Base-by-base conservation (phyloP, 1,284 basidiomycete genomes). In the Cutaneotrichosporon sp. region DNA sequence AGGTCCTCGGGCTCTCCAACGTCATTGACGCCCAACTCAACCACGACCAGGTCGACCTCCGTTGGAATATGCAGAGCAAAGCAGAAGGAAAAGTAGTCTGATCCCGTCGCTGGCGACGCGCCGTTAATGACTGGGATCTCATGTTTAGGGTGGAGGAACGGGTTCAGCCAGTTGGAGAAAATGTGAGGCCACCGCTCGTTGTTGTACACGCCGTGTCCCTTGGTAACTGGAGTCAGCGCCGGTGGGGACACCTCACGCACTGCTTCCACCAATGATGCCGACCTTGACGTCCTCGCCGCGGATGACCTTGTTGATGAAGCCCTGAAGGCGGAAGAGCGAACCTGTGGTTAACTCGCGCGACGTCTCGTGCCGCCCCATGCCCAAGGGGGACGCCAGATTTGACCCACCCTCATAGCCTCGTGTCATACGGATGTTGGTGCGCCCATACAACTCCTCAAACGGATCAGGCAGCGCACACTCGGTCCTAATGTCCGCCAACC, bases 21-120 rank as follows among this genome's bases (percentile, higher is more conserved):
- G 46, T 75, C 74, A 51, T 75, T 75, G 44, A 75, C 62, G 2
- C 64, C 71, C 9, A 75, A 61, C 46, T 75, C 74, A 24, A 75
- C 60, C 19, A 75, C 39, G 32, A 75, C 64, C 4, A 75, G 55
- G 39, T 74, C 70, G 5, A 66, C 64, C 1, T 69, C 57, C 1
- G 38, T 24, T 2, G 59, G 59, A 11, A 75, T 71, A 48, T 75
- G 74, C 4, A 73, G 53, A 3, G 68, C 60, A 51, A 74, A 72
- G 54, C 74, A 75, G 55, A 68, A 72, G 5, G 68, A 72, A 46
- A 71, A 75, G 59, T 75, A 75, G 57, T 74, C 72, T 16, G 67
- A 69, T 1, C 74, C 74, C 9, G 67, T 71, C 1, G 74, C 74
- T 61, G 54, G 12, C 22, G 37, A 17, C 0, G 71, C 74, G 22